Base-by-base conservation (phyloP, 331 rosid genomes). In the Dryas integrifolia region DNA sequence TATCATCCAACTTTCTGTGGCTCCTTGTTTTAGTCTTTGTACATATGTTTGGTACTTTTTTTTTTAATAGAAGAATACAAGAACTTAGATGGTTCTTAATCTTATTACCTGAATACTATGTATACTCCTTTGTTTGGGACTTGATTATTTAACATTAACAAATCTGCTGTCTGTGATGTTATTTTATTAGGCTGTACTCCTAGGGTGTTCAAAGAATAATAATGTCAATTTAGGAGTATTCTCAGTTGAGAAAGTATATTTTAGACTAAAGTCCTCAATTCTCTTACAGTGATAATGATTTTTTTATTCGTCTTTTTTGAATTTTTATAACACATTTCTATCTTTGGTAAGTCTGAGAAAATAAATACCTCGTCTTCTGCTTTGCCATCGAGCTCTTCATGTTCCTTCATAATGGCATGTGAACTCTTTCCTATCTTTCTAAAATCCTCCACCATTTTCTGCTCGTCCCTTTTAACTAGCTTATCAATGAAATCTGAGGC, bases 401-500 rank as follows among this genome's bases (percentile, higher is more conserved):
- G 21, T 18, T 18, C 21, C 21, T 18, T 18, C 21, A 18, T 18
- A 18, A 18, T 18, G 21, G 0, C 21, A 18, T 18, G 21, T 18
- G 21, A 95, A 82, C 98, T 95, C 87, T 95, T 91, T 87, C 98
- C 88, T 76, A 95, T 95, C 86, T 95, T 95, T 74, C 98, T 86
- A 58, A 95, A 90, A 52, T 97, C 98, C 90, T 95, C 98, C 63
- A 89, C 96, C 96, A 95, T 95, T 80, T 94, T 91, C 24, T 97
- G 98, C 84, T 89, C 80, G 76, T 94, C 98, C 61, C 98, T 94
- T 51, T 80, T 92, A 78, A 91, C 96, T 49, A 91, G 96, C 98
- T 91, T 88, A 77, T 94, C 98, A 13, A 96, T 84, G 72, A 94
- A 94, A 51, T 97, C 97, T 30, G 92, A 84, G 67, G 97, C 85